Base-by-base conservation (phyloP, 139 green algal species). In the Picochlorum sp. region DNA sequence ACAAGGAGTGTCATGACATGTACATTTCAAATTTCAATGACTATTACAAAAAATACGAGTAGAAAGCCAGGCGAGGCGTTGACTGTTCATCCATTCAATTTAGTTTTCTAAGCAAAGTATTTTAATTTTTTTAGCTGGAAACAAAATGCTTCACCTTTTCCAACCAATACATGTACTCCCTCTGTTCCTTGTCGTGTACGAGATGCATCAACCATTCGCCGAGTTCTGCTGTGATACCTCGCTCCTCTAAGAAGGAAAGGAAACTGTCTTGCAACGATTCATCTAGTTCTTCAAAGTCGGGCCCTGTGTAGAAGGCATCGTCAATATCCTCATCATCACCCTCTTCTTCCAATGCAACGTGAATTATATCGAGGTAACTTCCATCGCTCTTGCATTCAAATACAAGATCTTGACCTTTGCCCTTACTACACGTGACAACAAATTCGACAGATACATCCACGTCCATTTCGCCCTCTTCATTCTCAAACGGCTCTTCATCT, bases 131-230 rank as follows among this genome's bases (percentile, higher is more conserved):
- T 36, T 53, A 60, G 32, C 39, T 26, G 22, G 7, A 26, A 26
- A 89, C 51, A 50, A 89, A 89, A 9, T 57, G 33, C 13, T 59
- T 10, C 33, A 88, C 68, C 5, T 62, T 67, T 35, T 71, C 59
- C 39, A 91, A 69, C 84, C 84, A 91, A 14, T 45, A 33, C 59
- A 76, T 78, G 65, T 91, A 91, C 64, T 88, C 80, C 22, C 67
- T 63, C 70, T 88, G 64, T 57, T 89, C 76, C 74, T 89, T 89
- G 68, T 91, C 82, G 40, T 80, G 61, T n/a, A 81, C 55, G 3
- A 83, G 65, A 55, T 75, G 68, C 22, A 79, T 33, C 47, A 91
- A 60, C 71, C 83, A 91, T 10, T 62, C 57, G 0, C 67, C 80
- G 50, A 90, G 68, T 24, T 80, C 69, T 3, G 63, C 33, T 29